Percentiles rank a stretch among this genome's conserved stretches.
Conservation (phyloP, 805 yeast genomes). For the Vanderwaltozyma tropicalis region DNA sequence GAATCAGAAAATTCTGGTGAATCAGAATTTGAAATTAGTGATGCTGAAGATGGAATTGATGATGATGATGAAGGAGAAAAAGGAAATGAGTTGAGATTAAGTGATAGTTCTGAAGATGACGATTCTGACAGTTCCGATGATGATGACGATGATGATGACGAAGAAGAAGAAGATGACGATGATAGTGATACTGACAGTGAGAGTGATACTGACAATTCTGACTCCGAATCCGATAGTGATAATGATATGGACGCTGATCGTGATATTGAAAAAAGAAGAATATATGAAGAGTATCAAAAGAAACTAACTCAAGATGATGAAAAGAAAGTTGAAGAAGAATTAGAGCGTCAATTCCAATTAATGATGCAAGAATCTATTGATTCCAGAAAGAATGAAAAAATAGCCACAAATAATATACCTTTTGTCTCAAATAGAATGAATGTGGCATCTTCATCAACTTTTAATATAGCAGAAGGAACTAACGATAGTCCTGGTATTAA, state of each 20-base stretch:
- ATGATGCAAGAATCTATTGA: conserved; percentile 44
- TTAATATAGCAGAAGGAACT: no score
- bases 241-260: conserved; percentile 24
- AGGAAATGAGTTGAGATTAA: neutral
- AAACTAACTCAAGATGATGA: conserved; percentile 34
- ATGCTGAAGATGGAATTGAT: conserved; percentile 1
- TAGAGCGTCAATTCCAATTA: conserved; percentile 48
- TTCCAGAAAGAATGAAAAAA: conserved; percentile 26
- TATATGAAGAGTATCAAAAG: conserved; percentile 31
- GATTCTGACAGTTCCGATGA: conserved; percentile 1
- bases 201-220: conserved; percentile 8
- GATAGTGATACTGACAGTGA: conserved; percentile 16
- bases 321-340: conserved; percentile 36
- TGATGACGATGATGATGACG: conserved; percentile 16
- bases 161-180: conserved; percentile 20
- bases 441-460: no score
- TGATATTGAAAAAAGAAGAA: conserved; percentile 24
- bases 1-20: neutral
- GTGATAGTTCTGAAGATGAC: conserved; percentile 1
- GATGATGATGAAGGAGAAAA: conserved; percentile 9
- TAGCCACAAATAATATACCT: conserved; percentile 19
- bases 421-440: conserved; percentile 7
- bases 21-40: neutral
- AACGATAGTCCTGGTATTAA: no score
- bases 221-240: conserved; percentile 21